Base-by-base conservation (phyloP, 495 filamentous ascomycete genomes). In the Penicillium dipodomyicola region DNA sequence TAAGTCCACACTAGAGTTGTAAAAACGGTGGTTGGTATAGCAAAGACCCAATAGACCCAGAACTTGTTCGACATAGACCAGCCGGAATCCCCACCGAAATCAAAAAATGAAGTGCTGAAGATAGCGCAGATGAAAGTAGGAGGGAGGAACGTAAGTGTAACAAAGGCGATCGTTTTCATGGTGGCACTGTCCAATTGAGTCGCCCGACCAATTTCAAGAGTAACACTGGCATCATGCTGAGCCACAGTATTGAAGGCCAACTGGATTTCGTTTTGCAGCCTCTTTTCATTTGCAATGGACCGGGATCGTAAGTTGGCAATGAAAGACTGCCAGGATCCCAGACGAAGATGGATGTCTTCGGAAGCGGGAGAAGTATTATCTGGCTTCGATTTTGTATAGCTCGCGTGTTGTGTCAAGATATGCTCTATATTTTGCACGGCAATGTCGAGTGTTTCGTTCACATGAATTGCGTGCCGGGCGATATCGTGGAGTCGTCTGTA, bases 381-480 rank as follows among this genome's bases (percentile, higher is more conserved):
- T 5, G 30, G 4, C 1, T 30, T 35, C 14, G 30, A 12, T 2
- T 29, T 20, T 30, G 40, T 37, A 52, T 25, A 51, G 23, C 19
- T 53, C 41, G 62, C 48, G 25, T 73, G 67, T 14, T 72, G 65
- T 9, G 29, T 56, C 43, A 72, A 41, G 5, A 78, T 71, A 47
- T 57, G 61, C 15, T 69, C 56, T 15, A 76, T 52, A 20, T 59
- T 72, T 40, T 67, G 49, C 4, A 65, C 47, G 4, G 68, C 67
- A 12, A 75, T 61, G 22, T 72, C 65, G 7, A 79, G 62, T 0
- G 71, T 72, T 45, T 79, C 75, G 20, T 69, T 71, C 27, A 75
- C 67, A 51, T 80, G 73, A 30, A 76, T 71, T 6, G 65, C 71
- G 49, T 79, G 76, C 23, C 77, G 70, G 23, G 73, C 67, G 27